Percentiles rank a stretch among this genome's conserved stretches.
Conservation (phyloP, 1,284 basidiomycete genomes). For the Xerocomus nothofagi region DNA sequence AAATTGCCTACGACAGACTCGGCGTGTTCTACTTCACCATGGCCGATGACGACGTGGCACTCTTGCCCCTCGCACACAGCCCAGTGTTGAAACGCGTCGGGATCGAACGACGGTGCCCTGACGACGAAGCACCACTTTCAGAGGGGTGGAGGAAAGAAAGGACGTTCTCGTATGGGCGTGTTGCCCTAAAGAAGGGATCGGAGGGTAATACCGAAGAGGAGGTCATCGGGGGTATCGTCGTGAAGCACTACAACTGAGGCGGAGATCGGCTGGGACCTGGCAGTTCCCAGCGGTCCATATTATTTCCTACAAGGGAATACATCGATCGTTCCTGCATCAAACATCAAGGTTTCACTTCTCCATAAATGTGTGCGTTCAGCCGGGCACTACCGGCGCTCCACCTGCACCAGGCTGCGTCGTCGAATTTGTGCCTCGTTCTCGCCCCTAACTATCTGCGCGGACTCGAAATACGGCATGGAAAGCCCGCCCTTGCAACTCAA, state of each 20-base stretch:
- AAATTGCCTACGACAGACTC: slow-evolving; percentile 39
- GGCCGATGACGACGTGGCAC: slow-evolving; percentile 33
- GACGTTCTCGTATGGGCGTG: slow-evolving; percentile 39
- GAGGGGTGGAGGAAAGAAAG: slow-evolving; percentile 39
- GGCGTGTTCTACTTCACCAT: slow-evolving; percentile 44
- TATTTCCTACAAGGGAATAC: not conserved
- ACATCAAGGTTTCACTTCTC: not conserved
- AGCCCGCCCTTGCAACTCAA: no score
- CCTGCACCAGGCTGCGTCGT: no score
- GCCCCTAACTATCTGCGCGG: no score
- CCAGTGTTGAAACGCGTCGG: slow-evolving; percentile 33
- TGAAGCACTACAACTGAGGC: slow-evolving; percentile 43
- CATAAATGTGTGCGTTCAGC: not conserved
- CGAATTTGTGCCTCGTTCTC: no score
- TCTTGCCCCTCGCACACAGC: slow-evolving; percentile 32
- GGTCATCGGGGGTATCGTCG: slow-evolving; percentile 40
- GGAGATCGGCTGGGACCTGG: not conserved
- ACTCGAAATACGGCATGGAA: no score
- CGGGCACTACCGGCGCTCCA: no score
- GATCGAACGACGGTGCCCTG: slow-evolving; percentile 31
- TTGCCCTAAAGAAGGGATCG: slow-evolving; percentile 31
- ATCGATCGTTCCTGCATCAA: not conserved
- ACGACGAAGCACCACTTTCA: slow-evolving; percentile 27
- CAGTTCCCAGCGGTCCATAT: no score
- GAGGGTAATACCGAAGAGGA: slow-evolving; percentile 42